A percentile compares a stretch with the other conserved stretches of the same genome.
Evolutionary conservation across 2,329 filamentous ascomycete genomes (phyloP).

Genomic region (Alternaria sp.): DNA sequence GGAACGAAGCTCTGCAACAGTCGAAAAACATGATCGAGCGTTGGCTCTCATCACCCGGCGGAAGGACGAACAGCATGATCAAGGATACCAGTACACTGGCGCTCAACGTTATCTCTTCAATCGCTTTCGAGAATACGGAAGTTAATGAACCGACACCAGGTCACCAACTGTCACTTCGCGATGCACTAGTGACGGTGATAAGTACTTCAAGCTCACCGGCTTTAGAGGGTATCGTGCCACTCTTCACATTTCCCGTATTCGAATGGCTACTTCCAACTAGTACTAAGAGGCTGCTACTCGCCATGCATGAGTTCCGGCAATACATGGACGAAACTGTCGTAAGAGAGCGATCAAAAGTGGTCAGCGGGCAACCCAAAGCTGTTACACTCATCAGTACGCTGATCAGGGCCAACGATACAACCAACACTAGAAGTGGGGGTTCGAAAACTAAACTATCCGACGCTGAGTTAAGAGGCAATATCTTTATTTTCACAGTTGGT

Average conservation of each 20-base stretch:
- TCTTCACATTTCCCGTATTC: constrained; percentile 6
- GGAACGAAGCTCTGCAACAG: constrained; percentile 66
- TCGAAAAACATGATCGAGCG: constrained; percentile 43
- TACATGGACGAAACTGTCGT: constrained; percentile 23
- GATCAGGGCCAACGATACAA: constrained; percentile 24
- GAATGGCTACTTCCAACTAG: constrained; percentile 24
- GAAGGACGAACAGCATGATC: constrained; percentile 25
- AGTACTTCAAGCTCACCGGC: constrained; percentile 31
- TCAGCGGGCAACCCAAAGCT: constrained; percentile 18
- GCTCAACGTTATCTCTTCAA: constrained; percentile 48
- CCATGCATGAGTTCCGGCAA: constrained; percentile 21
- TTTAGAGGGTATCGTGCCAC: constrained; percentile 15
- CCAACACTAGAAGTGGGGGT: neutral
- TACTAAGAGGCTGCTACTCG: constrained; percentile 22
- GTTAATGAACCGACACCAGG: constrained; percentile 20
- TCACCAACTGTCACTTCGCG: constrained; percentile 21
- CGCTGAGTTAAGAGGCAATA: constrained; percentile 37
- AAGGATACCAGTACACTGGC: constrained; percentile 46
- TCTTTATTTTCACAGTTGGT: constrained; percentile 41
- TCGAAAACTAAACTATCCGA: constrained; percentile 17
- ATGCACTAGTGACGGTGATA: constrained; percentile 36
- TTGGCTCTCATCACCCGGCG: constrained; percentile 32
- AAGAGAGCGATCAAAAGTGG: neutral
- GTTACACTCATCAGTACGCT: constrained; percentile 35
- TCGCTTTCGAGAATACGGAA: constrained; percentile 43